These are phyloP conservation scores for Suillus occidentalis DNA, from an alignment of 768 basidiomycete species.

Conservation along the genomic window DNA sequence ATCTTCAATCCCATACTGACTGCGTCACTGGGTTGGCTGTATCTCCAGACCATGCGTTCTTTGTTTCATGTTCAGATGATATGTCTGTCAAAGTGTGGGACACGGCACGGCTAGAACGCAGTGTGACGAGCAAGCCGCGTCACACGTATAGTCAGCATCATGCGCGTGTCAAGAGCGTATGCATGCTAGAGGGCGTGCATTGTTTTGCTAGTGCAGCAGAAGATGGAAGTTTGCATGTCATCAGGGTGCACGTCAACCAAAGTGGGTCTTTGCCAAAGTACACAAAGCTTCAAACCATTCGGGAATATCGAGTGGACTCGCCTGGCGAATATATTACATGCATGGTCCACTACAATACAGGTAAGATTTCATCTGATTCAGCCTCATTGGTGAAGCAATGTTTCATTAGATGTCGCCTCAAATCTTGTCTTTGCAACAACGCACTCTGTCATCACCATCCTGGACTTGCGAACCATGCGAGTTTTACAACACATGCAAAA, in stretches of 20 bases:
- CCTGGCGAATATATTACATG: conserved; percentile 80
- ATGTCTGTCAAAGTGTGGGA: conserved; percentile 94
- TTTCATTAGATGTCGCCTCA: conserved; percentile 62
- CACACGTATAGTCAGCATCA: conserved; percentile 74
- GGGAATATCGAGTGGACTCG: conserved; percentile 75
- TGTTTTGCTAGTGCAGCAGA: conserved; percentile 88
- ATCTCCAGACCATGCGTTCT: conserved; percentile 93
- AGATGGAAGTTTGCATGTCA: conserved; percentile 81
- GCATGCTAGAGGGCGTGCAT: conserved; percentile 82
- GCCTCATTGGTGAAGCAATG: not conserved
- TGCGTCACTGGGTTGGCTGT: conserved; percentile 79
- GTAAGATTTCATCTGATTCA: conserved; percentile 36
- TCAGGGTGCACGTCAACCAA: conserved; percentile 74
- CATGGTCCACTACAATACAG: conserved; percentile 79
- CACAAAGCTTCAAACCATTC: conserved; percentile 71
- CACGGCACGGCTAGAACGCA: conserved; percentile 88
- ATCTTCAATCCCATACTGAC: conserved; percentile 81
- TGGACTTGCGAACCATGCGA: conserved; percentile 87
- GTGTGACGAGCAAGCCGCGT: conserved; percentile 83
- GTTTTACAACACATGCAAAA: conserved; percentile 77
- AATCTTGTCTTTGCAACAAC: conserved; percentile 87
- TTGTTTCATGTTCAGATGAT: conserved; percentile 91
- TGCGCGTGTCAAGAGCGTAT: conserved; percentile 65
- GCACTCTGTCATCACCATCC: conserved; percentile 66
- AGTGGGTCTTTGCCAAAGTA: conserved; percentile 80